Evolutionary conservation across 352 stramenopile genomes (phyloP), one percentile per base, ranked within the genome.

Genomic region (Globisporangium echinulatum): DNA sequence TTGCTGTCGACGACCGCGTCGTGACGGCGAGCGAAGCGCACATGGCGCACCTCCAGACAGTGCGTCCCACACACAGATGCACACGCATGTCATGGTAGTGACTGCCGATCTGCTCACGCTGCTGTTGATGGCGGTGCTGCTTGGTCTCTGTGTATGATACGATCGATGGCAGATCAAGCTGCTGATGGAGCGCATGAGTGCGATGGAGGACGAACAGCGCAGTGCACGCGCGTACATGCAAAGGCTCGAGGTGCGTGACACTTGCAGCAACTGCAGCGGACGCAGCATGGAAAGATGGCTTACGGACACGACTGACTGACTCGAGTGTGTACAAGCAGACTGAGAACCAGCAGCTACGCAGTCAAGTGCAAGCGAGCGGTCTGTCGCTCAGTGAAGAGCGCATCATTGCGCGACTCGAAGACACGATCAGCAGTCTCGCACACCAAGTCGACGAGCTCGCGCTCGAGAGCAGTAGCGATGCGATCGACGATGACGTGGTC

Each of bases 181-280:
- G 46, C 65, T 88, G 0, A 72, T 80, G 6, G 76, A 84, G 58
- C 66, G 71, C 39, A 58, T 88, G 46, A 82, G 68, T 37, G 68
- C 66, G 9, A 64, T 87, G 38, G 79, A 88, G 25, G 66, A 63
- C 2, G 73, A 81, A 43, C 71, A 77, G 47, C 62, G 66, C 33
- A 75, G 73, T 52, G 74, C 58, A 8, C 59, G 63, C 49, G 47
- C 61, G 14, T 73, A 74, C 25, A 67, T 85, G 49, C 53, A 61
- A 33, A 74, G 58, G 7, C 17, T 88, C 10, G 74, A 88, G 71
- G 79, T 87, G 54, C 40, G 59, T 42, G 25, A 33, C 25, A 33
- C 25, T 33, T 33, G 25, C 25, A 33, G 25, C 25, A 33, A 33
- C 25, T 33, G 25, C 25, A 33, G 25, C 25, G 25, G 2, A 33